phyloP scores from a whole-genome alignment of 108 stramenopile species.

The Nannochloropsis salina region DNA sequence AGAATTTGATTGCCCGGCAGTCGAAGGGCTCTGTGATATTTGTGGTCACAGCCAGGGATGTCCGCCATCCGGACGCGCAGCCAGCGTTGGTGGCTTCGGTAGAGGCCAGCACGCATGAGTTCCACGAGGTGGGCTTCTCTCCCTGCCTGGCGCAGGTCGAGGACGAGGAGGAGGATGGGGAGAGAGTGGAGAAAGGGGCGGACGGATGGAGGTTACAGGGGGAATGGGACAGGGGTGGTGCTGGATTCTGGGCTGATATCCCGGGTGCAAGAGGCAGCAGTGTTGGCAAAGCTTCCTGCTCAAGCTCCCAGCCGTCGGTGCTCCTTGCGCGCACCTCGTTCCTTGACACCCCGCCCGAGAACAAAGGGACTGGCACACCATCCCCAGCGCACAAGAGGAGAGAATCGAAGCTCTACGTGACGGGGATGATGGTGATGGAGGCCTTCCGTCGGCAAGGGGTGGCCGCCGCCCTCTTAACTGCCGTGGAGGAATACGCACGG shows the following conservation, averaged over 20 bases:
- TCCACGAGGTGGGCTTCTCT: neutral
- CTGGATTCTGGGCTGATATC: neutral
- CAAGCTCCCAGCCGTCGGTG: neutral
- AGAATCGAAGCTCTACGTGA: neutral
- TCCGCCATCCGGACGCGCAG: neutral
- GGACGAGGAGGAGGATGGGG: neutral
- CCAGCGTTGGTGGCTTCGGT: neutral
- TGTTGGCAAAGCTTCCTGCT: neutral
- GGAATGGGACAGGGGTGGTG: too few relatives aligned
- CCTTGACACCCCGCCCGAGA: neutral
- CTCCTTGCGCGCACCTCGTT: neutral
- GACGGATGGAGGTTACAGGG: too few relatives aligned
- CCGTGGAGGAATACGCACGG: neutral
- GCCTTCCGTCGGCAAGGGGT: neutral
- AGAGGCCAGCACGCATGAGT: slow-evolving; percentile 16
- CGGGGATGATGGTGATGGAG: neutral
- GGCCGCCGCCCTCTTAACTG: neutral
- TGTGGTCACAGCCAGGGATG: neutral
- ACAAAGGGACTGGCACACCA: too few relatives aligned
- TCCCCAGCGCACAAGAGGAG: neutral
- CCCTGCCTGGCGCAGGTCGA: neutral
- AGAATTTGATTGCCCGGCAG: neutral
- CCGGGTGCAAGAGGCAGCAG: neutral
- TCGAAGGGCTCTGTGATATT: neutral
- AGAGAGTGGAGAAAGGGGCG: neutral